phyloP scores from a whole-genome alignment of 352 stramenopile genomes.

The Elongisporangium senticosum region DNA sequence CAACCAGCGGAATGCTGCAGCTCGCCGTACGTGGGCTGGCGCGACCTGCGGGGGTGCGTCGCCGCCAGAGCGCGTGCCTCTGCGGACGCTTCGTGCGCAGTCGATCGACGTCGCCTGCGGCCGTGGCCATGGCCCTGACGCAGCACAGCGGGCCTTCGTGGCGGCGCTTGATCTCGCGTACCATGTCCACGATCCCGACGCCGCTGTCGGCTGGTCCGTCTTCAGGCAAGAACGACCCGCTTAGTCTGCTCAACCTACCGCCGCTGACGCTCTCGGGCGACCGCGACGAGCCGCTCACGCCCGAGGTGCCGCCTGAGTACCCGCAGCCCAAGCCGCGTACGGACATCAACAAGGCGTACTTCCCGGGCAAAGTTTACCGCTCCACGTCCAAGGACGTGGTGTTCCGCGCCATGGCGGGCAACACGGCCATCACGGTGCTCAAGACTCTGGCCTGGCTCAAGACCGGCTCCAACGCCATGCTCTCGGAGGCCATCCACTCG shows the following conservation, averaged over 20 bases:
- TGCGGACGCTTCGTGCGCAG: neutral
- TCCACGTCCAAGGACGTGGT: slow-evolving; percentile 77
- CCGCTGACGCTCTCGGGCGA: slow-evolving; percentile 3
- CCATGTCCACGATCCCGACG: neutral
- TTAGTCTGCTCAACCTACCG: neutral
- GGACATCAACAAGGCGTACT: slow-evolving; percentile 85
- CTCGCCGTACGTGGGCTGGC: neutral
- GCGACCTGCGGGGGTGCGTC: neutral
- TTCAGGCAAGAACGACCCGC: neutral
- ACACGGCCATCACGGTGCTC: slow-evolving; percentile 88
- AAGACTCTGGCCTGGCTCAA: slow-evolving; percentile 73
- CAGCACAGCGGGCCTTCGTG: neutral
- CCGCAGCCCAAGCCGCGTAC: slow-evolving; percentile 47
- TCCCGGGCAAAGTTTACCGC: slow-evolving; percentile 73
- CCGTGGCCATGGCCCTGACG: neutral
- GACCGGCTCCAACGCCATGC: slow-evolving; percentile 94
- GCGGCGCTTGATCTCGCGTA: neutral
- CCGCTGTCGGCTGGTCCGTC: neutral
- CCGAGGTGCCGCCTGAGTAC: slow-evolving; percentile 35
- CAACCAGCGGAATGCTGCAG: neutral
- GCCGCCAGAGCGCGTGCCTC: neutral
- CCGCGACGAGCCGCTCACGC: slow-evolving; percentile 26
- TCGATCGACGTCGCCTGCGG: neutral
- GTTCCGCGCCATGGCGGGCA: slow-evolving; percentile 92
- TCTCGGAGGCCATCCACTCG: slow-evolving; percentile 96